Evolutionary conservation across 192 early-diverging fungal species (phyloP), one percentile per base, ranked within the genome.

Genomic region (Obelidium mucronatum): DNA sequence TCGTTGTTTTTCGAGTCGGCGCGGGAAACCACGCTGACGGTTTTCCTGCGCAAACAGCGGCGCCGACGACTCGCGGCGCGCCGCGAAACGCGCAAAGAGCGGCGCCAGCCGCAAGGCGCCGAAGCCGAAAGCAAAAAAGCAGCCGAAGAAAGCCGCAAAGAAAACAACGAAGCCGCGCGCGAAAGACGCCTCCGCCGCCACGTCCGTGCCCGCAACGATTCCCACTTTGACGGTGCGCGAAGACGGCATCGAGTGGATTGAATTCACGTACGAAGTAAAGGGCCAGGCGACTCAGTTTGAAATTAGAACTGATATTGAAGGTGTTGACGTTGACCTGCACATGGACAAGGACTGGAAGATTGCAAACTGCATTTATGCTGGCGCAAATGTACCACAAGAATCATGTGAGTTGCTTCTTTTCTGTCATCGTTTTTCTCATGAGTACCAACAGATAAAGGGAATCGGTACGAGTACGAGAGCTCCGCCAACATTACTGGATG

Each of bases 401-500:
- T 51, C 19, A 24, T 76, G 67, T 70, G 40, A 33, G 67, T 48
- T 19, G 30, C 17, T 30, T 19, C 2, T 28, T 33, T 37, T 64
- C 13, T 31, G 13, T 40, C 28, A 26, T 28, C 34, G 19, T 1
- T 33, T 53, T 37, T 74, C 33, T 34, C 33, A 35, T 37, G 59
- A 80, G 11, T 94, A 26, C 26, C 1, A 34, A 1, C 34, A 56
- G 52, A 97, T 74, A 82, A 88, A n/a, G 95, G 95, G 19, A 91
- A 93, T 74, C 88, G 95, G 22, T 94, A 93, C 87, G 79, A 80
- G 13, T 97, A 95, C 77, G 95, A 97, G 77, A 93, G 88, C 1
- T 90, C 92, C 56, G 95, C 94, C 75, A 97, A 97, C 56, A 77
- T 70, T n/a, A 82, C 95, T 17, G 94, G 94, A 2, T 96, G 95